Evolutionary conservation across 768 basidiomycete genomes (phyloP), one percentile per base, ranked within the genome.

Genomic region (Mycena sanguinolenta): DNA sequence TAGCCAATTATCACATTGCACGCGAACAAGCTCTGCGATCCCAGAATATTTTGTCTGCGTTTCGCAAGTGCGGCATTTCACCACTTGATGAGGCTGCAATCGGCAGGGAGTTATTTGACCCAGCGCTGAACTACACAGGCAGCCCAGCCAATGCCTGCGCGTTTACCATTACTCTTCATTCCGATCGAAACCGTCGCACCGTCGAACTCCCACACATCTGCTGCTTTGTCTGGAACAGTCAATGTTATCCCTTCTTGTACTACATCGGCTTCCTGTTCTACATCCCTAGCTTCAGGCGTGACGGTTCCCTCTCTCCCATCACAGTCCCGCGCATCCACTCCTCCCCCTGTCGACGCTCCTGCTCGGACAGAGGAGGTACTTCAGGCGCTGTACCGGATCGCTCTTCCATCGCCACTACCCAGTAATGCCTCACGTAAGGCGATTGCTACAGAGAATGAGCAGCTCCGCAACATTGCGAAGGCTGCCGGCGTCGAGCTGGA

Each of bases 81-180:
- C 77, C 77, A n/a, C 59, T 78, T 13, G 63, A 77, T 49, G 53
- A 39, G 17, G 55, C 38, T n/a, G 64, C 68, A 19, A 63, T 78
- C 14, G 46, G 62, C 25, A 27, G 17, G 16, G 17, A 13, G 17
- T 27, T 34, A 19, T 74, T 42, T 58, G 73, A 42, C 25, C 73
- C 69, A n/a, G 59, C 73, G 14, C 36, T 38, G 27, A 59, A 59
- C 32, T 66, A 52, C 19, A 63, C 36, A 70, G 42, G 49, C 69
- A 16, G 28, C 65, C n/a, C 36, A 50, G 21, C 60, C 34, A n/a
- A 60, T 63, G 25, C 58, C 70, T 6, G 34, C 65, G 4, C 34
- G 38, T 38, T 59, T 70, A 10, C 60, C 60, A 21, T 46, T 59
- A 0, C 38, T 52, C 8, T 32, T 61, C 16, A 16, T 67, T 23